Percentiles rank a stretch among this genome's conserved stretches.
Conservation (phyloP, 176 grass and related monocot genomes). For the Oropetium thomaeum region DNA sequence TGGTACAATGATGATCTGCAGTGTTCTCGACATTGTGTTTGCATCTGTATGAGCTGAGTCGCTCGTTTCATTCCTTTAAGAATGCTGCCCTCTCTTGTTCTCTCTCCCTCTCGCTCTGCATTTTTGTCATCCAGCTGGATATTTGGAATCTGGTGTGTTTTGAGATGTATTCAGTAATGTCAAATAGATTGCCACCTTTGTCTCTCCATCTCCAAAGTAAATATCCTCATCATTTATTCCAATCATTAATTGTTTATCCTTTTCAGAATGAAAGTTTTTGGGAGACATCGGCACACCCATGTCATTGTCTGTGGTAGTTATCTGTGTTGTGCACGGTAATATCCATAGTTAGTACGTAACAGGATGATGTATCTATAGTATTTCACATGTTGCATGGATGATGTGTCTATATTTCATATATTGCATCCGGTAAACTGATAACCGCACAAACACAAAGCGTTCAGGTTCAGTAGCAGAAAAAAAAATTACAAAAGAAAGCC, state of each 20-base stretch:
- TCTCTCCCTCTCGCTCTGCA: conserved; percentile 4
- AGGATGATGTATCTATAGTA: no score
- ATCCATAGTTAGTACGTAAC: no score
- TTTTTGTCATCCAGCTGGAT: conserved; percentile 41
- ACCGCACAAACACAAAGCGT: background rate
- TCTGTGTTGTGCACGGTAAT: background rate
- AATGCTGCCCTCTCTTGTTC: conserved; percentile 1
- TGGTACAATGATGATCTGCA: conserved; percentile 55
- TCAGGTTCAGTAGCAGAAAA: background rate
- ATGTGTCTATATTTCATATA: background rate
- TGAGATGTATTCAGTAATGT: conserved; percentile 41
- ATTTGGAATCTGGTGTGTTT: conserved; percentile 45
- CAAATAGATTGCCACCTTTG: conserved; percentile 43
- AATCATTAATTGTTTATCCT: background rate
- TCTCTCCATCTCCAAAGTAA: conserved; percentile 49
- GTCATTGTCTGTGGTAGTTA: background rate
- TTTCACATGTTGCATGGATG: background rate
- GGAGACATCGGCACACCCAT: background rate
- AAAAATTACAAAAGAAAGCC: background rate
- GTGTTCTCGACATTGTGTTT: conserved; percentile 21
- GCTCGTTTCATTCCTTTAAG: conserved; percentile 33
- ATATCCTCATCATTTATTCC: conserved; percentile 15
- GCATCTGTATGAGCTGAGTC: conserved; percentile 40
- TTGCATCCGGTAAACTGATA: no score
- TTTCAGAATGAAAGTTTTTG: background rate